Conservation (phyloP, 2,329 filamentous ascomycete genomes). For the Ceratocystis albifundus region DNA sequence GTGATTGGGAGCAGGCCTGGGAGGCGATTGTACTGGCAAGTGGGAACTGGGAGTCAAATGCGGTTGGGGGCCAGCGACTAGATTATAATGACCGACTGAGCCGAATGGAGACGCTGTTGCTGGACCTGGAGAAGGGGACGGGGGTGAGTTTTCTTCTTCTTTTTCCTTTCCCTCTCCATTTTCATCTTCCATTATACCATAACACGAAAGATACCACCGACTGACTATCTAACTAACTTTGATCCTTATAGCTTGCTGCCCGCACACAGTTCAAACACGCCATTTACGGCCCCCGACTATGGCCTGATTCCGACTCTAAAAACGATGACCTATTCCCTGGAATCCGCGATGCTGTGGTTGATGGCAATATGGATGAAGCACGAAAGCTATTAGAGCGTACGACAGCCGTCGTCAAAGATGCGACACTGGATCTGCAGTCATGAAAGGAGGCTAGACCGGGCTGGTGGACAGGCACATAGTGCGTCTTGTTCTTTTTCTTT, state of each 20-base stretch:
- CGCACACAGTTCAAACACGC: conserved; percentile 91
- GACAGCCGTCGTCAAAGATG: conserved; percentile 52
- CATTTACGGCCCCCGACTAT: conserved; percentile 71
- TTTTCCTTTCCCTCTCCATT: not conserved
- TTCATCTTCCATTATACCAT: not conserved
- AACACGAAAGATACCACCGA: not conserved
- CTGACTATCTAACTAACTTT: conserved; percentile 24
- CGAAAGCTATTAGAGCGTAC: conserved; percentile 60
- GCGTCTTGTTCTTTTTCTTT: not conserved
- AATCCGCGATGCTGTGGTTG: conserved; percentile 69
- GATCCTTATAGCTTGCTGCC: conserved; percentile 53
- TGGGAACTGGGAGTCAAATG: conserved; percentile 64
- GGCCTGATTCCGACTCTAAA: conserved; percentile 52
- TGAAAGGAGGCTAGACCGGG: conserved; percentile 15
- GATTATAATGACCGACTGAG: conserved; percentile 70
- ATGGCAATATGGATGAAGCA: conserved; percentile 57
- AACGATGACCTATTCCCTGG: conserved; percentile 56
- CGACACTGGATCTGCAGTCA: conserved; percentile 36
- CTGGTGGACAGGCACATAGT: not conserved
- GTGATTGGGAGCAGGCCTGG: conserved; percentile 66
- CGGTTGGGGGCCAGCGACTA: conserved; percentile 54
- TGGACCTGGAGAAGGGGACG: conserved; percentile 60
- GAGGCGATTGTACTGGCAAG: conserved; percentile 56
- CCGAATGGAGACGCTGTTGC: conserved; percentile 67
- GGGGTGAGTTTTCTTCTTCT: conserved; percentile 50